Percentiles rank a stretch among this genome's conserved stretches.
Evolutionary conservation across 495 filamentous ascomycete species (phyloP).

Genomic region (Daldinia concentrica): DNA sequence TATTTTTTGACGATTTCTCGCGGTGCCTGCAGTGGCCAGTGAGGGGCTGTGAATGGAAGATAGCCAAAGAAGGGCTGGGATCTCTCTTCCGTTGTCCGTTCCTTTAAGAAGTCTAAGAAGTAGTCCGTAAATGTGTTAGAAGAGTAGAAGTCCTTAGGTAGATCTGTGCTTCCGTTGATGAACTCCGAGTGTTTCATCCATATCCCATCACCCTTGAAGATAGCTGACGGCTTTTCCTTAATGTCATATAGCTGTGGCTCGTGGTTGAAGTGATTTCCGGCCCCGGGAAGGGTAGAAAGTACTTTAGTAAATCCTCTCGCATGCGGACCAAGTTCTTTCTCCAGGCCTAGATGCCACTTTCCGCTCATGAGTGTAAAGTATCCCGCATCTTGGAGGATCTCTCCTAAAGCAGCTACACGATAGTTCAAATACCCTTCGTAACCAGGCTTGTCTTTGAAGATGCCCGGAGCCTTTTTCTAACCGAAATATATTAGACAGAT

Average conservation of each 20-base stretch:
- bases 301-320: constrained; percentile 55
- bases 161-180: constrained; percentile 46
- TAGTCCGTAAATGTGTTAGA: constrained; percentile 64
- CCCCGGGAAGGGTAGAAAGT: constrained; percentile 53
- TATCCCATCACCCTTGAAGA: constrained; percentile 51
- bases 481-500: constrained; percentile 14
- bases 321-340: constrained; percentile 48
- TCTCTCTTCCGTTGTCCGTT: constrained; percentile 59
- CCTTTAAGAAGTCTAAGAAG: constrained; percentile 62
- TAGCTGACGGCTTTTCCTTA: constrained; percentile 53
- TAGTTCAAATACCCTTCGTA: constrained; percentile 72
- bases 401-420: constrained; percentile 65
- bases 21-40: constrained; percentile 69
- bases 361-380: constrained; percentile 71
- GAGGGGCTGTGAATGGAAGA: constrained; percentile 67
- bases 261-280: constrained; percentile 66
- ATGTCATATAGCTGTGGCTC: constrained; percentile 59
- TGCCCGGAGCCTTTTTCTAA: constrained; percentile 45
- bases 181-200: constrained; percentile 36
- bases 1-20: constrained; percentile 62
- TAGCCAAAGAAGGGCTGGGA: constrained; percentile 69
- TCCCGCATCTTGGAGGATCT: constrained; percentile 66
- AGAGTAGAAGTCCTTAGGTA: constrained; percentile 63
- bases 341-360: constrained; percentile 66
- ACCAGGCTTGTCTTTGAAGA: constrained; percentile 60